These are phyloP conservation scores for Termitomyces sp. DNA, from an alignment of 768 basidiomycete species.

Conservation along the genomic window DNA sequence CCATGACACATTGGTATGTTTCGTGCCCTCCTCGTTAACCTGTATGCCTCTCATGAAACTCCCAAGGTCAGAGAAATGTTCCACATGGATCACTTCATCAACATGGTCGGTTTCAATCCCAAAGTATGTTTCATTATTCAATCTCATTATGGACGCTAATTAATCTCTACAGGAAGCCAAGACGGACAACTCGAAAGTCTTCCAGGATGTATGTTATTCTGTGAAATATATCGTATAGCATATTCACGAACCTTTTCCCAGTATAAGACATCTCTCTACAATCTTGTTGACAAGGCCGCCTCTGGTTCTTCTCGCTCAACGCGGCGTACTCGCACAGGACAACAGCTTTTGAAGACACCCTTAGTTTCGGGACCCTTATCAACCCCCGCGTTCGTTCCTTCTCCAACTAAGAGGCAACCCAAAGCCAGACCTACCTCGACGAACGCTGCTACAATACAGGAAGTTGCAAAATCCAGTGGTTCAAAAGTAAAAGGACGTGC, in stretches of 20 bases:
- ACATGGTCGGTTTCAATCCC: constrained; percentile 77
- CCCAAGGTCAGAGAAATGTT: constrained; percentile 80
- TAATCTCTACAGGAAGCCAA: constrained; percentile 59
- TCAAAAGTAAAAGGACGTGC: constrained; percentile 17
- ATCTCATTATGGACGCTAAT: not conserved
- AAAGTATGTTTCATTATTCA: constrained; percentile 40
- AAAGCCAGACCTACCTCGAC: constrained; percentile 19
- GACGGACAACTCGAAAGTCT: constrained; percentile 67
- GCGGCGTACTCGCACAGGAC: constrained; percentile 56
- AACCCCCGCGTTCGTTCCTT: constrained; percentile 17
- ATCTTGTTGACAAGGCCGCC: constrained; percentile 53
- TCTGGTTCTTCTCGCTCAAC: constrained; percentile 57
- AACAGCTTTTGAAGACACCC: constrained; percentile 39
- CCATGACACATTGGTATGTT: constrained; percentile 76
- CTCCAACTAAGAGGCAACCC: constrained; percentile 21
- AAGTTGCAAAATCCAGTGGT: constrained; percentile 23
- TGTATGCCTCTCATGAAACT: constrained; percentile 4
- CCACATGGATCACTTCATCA: constrained; percentile 81
- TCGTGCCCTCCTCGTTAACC: constrained; percentile 6
- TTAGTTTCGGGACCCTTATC: constrained; percentile 24
- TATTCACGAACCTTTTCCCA: constrained; percentile 24
- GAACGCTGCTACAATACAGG: constrained; percentile 28
- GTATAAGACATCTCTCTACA: constrained; percentile 60
- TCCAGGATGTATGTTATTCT: constrained; percentile 56
- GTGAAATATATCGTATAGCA: constrained; percentile 5